Evolutionary conservation across 2,329 filamentous ascomycete genomes (phyloP), one percentile per base, ranked within the genome.

Genomic region (Sclerotiophoma versabilis): DNA sequence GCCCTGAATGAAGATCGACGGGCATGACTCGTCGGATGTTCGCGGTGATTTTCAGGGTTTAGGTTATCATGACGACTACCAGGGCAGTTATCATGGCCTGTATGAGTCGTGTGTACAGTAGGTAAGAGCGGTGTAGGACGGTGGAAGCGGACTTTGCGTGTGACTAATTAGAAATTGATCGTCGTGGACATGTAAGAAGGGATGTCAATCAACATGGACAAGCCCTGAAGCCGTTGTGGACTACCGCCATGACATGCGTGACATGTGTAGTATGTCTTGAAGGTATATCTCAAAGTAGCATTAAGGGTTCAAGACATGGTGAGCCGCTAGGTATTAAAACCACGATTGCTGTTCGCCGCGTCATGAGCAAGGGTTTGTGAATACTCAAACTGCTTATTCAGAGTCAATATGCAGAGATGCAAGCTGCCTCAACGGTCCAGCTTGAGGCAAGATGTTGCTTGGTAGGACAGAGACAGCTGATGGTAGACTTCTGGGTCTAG

Each of bases 11-110:
- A 27, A 8, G 48, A 51, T 51, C 48, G 26, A 5, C 41, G 22
- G 14, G 5, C 39, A 19, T 45, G 48, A 51, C 26, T 51, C 41
- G 23, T 6, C 8, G 20, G 4, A 29, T 7, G 9, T 29, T 27
- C 17, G 7, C 22, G 25, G 23, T 36, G 42, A 46, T 52, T 22
- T 52, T 5, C 49, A 46, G 49, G 42, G 42, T 33, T 11, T 10
- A 4, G n/a, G 20, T 17, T 17, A 37, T n/a, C 36, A 46, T 38
- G 34, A 41, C 42, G 37, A 14, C 22, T 17, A 20, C 26, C 11
- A 5, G 4, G 23, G 7, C 27, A 22, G 20, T 44, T 34, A 27
- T 30, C 11, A 15, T 19, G 25, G 37, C 7, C 26, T 4, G 9
- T 2, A 25, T 26, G 34, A 46, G 34, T 41, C 27, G 26, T 27